Evolutionary conservation across 139 green algal species (phyloP), one percentile per base, ranked within the genome.

Genomic region (Edaphochlamys debaryana): DNA sequence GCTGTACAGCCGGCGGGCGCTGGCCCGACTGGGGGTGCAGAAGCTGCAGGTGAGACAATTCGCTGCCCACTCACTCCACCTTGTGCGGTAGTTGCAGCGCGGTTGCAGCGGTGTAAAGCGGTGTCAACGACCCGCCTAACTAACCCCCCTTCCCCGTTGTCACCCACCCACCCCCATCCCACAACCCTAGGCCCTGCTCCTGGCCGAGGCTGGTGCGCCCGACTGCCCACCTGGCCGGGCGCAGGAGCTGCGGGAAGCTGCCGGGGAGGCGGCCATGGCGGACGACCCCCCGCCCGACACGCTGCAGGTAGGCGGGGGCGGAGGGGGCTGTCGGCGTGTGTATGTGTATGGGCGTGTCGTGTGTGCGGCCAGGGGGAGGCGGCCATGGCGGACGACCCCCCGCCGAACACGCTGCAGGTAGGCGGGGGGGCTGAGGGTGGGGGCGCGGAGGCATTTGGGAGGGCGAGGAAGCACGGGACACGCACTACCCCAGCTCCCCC

Each of bases 1-100:
- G 60, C 38, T 81, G 29, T 81, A 81, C 75, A 50, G 41, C 22
- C 60, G 75, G 20, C 8, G 54, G 29, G 75, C 75, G 23, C 40
- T 81, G 41, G 75, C 5, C 8, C 3, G 34, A 20, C 60, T 81
- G 41, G 41, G 75, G n/a, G 15, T n/a, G 7, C 3, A 19, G n/a
- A 22, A 38, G 13, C 73, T 80, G 27, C 36, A 69, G 73, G 69
- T 76, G 41, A 34, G 63, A 54, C 9, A 54, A 15, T 15, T 15
- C 11, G 48, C 66, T 23, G 23, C n/a, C n/a, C n/a, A n/a, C n/a
- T n/a, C n/a, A n/a, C n/a, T n/a, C n/a, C n/a, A n/a, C n/a, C n/a
- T n/a, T n/a, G n/a, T n/a, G n/a, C n/a, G n/a, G n/a, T n/a, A n/a
- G n/a, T n/a, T n/a, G n/a, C n/a, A n/a, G n/a, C n/a, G n/a, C n/a